Evolutionary conservation across 1,284 basidiomycete species (phyloP).

Genomic region (Cryptococcus sp.): DNA sequence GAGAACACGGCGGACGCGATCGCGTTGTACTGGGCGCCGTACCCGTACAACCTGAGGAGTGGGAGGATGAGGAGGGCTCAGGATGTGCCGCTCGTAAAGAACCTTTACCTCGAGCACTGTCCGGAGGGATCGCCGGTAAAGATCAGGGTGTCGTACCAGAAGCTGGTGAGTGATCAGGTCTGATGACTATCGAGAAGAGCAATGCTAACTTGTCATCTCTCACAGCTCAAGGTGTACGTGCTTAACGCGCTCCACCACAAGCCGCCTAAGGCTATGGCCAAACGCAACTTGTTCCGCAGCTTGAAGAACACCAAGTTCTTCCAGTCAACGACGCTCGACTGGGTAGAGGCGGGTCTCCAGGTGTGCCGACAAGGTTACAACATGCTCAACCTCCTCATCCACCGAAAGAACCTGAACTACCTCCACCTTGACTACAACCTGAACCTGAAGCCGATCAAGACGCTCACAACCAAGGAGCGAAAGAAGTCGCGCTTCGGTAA

Average conservation of each 20-base stretch:
- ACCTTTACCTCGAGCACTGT: constrained; percentile 97
- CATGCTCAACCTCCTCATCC: constrained; percentile 97
- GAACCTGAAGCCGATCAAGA: constrained; percentile 87
- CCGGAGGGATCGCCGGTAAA: constrained; percentile 95
- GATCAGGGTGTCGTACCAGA: constrained; percentile 98
- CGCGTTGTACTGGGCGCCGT: constrained; percentile 97
- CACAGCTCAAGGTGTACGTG: constrained; percentile 80
- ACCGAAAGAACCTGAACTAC: constrained; percentile 99
- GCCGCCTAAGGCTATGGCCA: constrained; percentile 93
- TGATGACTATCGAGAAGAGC: constrained; percentile 12
- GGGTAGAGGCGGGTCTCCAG: constrained; percentile 98
- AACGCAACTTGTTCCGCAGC: constrained; percentile 94
- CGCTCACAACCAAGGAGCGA: constrained; percentile 97
- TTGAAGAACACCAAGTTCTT: constrained; percentile 99
- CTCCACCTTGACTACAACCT: constrained; percentile 55
- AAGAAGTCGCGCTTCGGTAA: constrained; percentile 99
- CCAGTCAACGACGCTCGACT: constrained; percentile 95
- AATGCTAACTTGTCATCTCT: too few species aligned
- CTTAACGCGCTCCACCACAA: constrained; percentile 87
- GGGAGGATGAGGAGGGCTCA: constrained; percentile 91
- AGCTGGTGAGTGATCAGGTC: constrained; percentile 59
- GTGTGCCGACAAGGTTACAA: constrained; percentile 99
- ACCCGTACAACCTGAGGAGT: constrained; percentile 89
- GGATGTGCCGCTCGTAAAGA: constrained; percentile 93
- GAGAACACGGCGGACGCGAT: constrained; percentile 95